Base-by-base conservation (phyloP, 139 green algal genomes). In the Pedinophyceae sp. region DNA sequence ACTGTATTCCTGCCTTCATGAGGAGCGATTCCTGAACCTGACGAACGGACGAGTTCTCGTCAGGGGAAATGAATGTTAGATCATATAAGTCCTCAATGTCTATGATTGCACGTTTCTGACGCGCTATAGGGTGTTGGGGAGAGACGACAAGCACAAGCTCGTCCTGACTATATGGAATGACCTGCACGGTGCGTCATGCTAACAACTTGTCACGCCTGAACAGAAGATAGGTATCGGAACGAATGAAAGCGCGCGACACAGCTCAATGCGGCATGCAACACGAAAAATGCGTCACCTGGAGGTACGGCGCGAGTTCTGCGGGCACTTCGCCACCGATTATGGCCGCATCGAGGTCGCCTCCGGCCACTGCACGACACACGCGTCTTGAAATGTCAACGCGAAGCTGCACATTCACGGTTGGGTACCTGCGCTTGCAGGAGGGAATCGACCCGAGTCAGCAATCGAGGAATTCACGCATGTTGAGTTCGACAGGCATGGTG, bases 291-390 rank as follows among this genome's bases (percentile, higher is more conserved):
- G 10, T 17, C n/a, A 62, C 61, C 61, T 55, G 48, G 47, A 68
- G 27, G 1, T 62, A 28, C 10, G 51, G 23, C 43, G 34, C 23
- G 18, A 75, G 46, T 3, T 70, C 58, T 13, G 34, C 28, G 15
- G 67, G 67, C 30, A 75, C 67, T 28, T 65, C 62, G 13, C 62
- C 62, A n/a, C 62, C 67, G 20, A 75, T 60, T 45, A 75, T 65
- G n/a, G 67, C 67, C 3, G 57, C 57, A 29, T 75, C 67, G 2
- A 67, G 41, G 43, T 67, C 58, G 1, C 67, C 67, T 26, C 38
- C 16, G 7, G 62, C 61, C 40, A 75, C 62, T 18, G 30, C 38
- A 15, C 24, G 22, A 50, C 67, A 75, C 1, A 70, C 47, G 3
- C 27, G 40, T 25, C 62, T 48, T 1, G 67, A 67, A 23, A 25